Base-by-base conservation (phyloP, 2,329 filamentous ascomycete species). In the Thelonectria olida region DNA sequence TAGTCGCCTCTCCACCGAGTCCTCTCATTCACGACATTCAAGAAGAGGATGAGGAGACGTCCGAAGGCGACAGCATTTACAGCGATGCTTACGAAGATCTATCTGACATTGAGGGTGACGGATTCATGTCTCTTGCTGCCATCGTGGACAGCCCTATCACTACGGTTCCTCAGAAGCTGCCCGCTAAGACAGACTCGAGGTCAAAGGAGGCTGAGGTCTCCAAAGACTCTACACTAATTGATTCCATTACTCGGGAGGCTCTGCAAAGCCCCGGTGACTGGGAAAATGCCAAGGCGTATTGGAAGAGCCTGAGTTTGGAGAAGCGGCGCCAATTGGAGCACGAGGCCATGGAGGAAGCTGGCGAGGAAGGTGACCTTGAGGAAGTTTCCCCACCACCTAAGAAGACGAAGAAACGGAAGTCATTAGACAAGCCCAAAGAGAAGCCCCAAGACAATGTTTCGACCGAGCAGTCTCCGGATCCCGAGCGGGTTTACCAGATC, bases 71-170 rank as follows among this genome's bases (percentile, higher is more conserved):
- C 50, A 89, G 85, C 62, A 83, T 92, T 22, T 94, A 92, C 72
- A 92, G 89, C 65, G 92, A 94, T 75, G 91, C 91, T 1, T 90
- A 90, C 54, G 92, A 94, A 75, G 90, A 93, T 62, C 79, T 90
- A 0, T 86, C 86, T 0, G 88, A 92, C 13, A 71, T 82, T 4
- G 88, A 90, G 38, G 85, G 84, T 2, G 85, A 86, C 47, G 91
- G 89, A 0, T 94, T 92, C 69, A 82, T 88, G 70, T 93, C 90
- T 5, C 81, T 94, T 7, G 85, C 93, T 74, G 91, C 91, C 10
- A 85, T 93, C 8, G 83, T 92, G 1, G 85, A 89, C 19, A 87
- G 83, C 47, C 87, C 90, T 12, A 64, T 70, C 36, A 63, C 64
- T 22, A 63, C 57, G 10, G 54, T 69, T n/a, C 53, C 67, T 3